Evolutionary conservation across 140 eudicot genomes (phyloP), one percentile per base, ranked within the genome.

Genomic region (Cichorium intybus): DNA sequence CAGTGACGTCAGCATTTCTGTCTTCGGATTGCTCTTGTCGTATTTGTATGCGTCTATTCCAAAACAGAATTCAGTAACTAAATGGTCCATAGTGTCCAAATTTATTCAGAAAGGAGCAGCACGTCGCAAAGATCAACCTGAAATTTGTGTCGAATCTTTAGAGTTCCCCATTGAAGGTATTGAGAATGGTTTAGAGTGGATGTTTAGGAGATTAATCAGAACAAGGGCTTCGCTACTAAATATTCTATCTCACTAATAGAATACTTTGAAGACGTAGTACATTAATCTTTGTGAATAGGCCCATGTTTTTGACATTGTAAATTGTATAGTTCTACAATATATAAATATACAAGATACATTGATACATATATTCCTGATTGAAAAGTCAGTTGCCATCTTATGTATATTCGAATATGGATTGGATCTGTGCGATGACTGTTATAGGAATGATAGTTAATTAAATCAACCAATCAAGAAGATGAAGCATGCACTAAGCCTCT

Each of bases 201-300:
- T 83, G 64, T 80, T 74, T 62, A 79, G 90, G 71, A 60, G 47
- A 49, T 70, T 86, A 61, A 80, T 86, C 21, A 81, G 70, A 65
- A 71, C 83, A 62, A 78, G 90, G 53, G 76, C 80, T 41, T 71
- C 85, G 21, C 75, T 86, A 21, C 56, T 86, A 26, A 86, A 86
- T 69, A 69, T 83, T 37, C 17, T 84, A 20, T 78, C 85, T 61
- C 76, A 62, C 27, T 70, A 51, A 46, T 43, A 3, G n/a, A 18
- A 23, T 57, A 17, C 24, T 56, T 28, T 33, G 27, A 56, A 12
- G 24, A 47, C 56, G 3, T 41, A n/a, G n/a, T n/a, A n/a, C 33
- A 15, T 7, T 16, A 17, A 10, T 7, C 26, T 20, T 63, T 20
- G 69, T 46, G 16, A 45, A 23, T 16, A 7, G 17, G 24, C 41